These are phyloP conservation scores for Globisporangium yorkense DNA, from an alignment of 352 stramenopile genomes.

Conservation along the genomic window DNA sequence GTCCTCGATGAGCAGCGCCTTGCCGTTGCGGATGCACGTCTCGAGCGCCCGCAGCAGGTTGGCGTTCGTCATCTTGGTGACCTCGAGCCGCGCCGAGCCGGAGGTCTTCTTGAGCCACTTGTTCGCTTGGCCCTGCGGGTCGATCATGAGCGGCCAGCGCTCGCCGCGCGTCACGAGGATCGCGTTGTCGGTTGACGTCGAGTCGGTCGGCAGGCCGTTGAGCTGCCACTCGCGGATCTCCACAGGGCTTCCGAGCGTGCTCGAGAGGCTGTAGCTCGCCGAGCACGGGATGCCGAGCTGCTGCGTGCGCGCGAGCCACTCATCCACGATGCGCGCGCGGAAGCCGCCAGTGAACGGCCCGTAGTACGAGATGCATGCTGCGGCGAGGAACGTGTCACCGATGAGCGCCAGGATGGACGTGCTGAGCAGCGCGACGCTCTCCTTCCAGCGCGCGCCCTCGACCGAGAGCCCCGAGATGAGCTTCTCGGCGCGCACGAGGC, in stretches of 20 bases:
- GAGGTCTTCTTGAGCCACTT: slow-evolving; percentile 93
- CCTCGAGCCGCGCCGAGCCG: slow-evolving; percentile 41
- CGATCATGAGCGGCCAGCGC: slow-evolving; percentile 93
- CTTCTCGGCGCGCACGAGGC: slow-evolving; percentile 88
- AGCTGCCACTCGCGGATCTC: slow-evolving; percentile 92
- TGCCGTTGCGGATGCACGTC: slow-evolving; percentile 90
- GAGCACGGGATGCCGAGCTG: slow-evolving; percentile 69
- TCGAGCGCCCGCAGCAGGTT: slow-evolving; percentile 89
- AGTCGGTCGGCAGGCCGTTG: slow-evolving; percentile 87
- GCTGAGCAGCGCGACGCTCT: slow-evolving; percentile 73
- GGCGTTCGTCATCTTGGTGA: slow-evolving; percentile 88
- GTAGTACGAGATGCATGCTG: slow-evolving; percentile 92
- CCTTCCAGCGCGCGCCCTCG: slow-evolving; percentile 91
- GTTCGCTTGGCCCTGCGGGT: slow-evolving; percentile 92
- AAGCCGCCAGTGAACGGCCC: slow-evolving; percentile 91
- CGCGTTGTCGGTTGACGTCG: slow-evolving; percentile 91
- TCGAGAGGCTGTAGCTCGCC: slow-evolving; percentile 58
- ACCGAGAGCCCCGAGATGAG: slow-evolving; percentile 87
- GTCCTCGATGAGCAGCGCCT: slow-evolving; percentile 90
- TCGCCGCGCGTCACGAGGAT: slow-evolving; percentile 88
- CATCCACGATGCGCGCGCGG: slow-evolving; percentile 62
- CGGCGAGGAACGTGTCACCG: slow-evolving; percentile 90
- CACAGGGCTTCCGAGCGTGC: slow-evolving; percentile 84
- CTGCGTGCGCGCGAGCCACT: slow-evolving; percentile 70
- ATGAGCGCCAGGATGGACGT: slow-evolving; percentile 82